phyloP scores from a whole-genome alignment of 2,329 filamentous ascomycete species.

The Drechslerella coelobrocha region DNA sequence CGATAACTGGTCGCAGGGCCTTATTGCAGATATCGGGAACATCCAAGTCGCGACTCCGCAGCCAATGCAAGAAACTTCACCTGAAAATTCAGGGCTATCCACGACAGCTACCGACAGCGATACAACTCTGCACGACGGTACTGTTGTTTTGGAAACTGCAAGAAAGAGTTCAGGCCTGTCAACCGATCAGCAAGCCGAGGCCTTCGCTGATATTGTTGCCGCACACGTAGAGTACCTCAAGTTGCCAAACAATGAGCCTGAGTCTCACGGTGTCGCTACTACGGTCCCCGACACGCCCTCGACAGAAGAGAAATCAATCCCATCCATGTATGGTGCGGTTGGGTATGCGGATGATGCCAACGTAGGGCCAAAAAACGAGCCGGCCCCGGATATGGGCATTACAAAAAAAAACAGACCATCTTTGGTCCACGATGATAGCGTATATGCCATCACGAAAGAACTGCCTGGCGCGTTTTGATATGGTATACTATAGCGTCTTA shows the following conservation, averaged over 20 bases:
- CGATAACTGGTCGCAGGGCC: constrained; percentile 36
- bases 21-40: constrained; percentile 37
- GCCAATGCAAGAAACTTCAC: not conserved
- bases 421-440: constrained; percentile 28
- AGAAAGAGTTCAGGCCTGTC: constrained; percentile 1
- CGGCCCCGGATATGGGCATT: no score
- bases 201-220: constrained; percentile 13
- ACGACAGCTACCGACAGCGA: no score
- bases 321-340: no score
- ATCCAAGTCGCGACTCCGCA: constrained; percentile 4
- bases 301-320: not conserved
- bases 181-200: constrained; percentile 14
- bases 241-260: not conserved
- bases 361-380: not conserved
- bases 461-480: constrained; percentile 30
- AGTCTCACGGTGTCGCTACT: not conserved
- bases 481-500: not conserved
- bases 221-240: constrained; percentile 1
- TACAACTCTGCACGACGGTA: not conserved
- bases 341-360: no score
- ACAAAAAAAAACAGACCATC: not conserved
- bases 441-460: constrained; percentile 37
- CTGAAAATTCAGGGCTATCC: not conserved
- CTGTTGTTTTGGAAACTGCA: not conserved
- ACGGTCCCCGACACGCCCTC: not conserved